Percentiles rank a stretch among this genome's conserved stretches.
Conservation (phyloP, 768 basidiomycete species). For the Hirschioporus abietinus region DNA sequence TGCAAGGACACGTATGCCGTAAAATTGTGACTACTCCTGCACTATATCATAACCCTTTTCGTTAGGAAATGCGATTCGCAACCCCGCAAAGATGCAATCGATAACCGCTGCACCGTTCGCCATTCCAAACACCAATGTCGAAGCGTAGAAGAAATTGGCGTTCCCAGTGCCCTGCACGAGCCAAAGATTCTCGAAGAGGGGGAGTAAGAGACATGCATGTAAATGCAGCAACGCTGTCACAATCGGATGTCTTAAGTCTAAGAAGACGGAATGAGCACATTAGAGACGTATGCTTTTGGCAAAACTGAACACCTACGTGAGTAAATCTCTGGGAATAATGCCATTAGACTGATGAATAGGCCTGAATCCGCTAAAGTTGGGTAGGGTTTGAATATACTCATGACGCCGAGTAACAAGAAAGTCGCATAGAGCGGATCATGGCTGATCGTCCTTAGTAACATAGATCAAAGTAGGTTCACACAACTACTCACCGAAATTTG, state of each 20-base stretch:
- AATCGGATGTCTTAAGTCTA: conserved; percentile 83
- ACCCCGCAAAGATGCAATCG: conserved; percentile 80
- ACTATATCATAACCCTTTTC: conserved; percentile 50
- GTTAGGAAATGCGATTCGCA: conserved; percentile 66
- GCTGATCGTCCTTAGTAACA: conserved; percentile 31
- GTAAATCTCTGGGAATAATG: conserved; percentile 79
- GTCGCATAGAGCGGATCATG: conserved; percentile 81
- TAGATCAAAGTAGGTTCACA: background rate
- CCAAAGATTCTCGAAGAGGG: conserved; percentile 91
- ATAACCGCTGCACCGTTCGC: conserved; percentile 79
- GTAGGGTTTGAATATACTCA: conserved; percentile 87
- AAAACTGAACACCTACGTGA: conserved; percentile 51
- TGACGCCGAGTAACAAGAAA: conserved; percentile 69
- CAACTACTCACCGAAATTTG: conserved; percentile 67
- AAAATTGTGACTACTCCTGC: conserved; percentile 41
- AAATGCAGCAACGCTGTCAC: conserved; percentile 78
- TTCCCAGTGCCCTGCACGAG: conserved; percentile 88
- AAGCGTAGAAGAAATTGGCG: conserved; percentile 97
- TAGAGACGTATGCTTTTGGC: background rate
- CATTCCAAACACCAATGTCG: conserved; percentile 88
- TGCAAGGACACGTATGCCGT: background rate
- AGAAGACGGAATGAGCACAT: conserved; percentile 7
- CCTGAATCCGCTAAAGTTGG: conserved; percentile 87
- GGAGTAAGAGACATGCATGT: conserved; percentile 80
- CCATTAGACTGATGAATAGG: conserved; percentile 75